Evolutionary conservation across 202 grass and related monocot genomes (phyloP), one percentile per base, ranked within the genome.

Genomic region (Panicum hallii): DNA sequence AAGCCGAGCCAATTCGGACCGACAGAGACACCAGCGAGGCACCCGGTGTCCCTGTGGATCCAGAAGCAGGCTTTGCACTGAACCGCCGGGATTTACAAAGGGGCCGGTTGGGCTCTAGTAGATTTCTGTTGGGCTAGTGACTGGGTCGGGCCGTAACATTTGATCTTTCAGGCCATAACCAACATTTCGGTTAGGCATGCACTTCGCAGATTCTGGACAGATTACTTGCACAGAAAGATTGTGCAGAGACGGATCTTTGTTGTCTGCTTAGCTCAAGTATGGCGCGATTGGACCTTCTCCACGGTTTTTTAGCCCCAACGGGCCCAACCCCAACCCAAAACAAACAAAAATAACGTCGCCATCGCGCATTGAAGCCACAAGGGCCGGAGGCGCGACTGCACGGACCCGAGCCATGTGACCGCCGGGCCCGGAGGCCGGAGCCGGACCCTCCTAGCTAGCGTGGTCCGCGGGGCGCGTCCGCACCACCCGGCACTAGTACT

Each of bases 401-500:
- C 48, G 81, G 40, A 9, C 15, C 52, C 69, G 32, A 10, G 34
- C 62, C 82, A 80, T 75, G 77, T 77, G 77, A 63, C 12, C 65
- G 42, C 73, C 28, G 12, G 55, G 60, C 36, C 36, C 36, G 36
- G 36, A 38, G 36, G 36, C 36, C 36, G 36, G 4, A 0, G 12
- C 74, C 26, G 44, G 17, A 10, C 41, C 64, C 48, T 15, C 23
- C 44, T 15, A 71, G 45, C 70, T 44, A 30, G 65, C 79, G 79
- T 57, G 79, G 79, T 81, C 79, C 78, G 77, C 74, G 12, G 12
- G 14, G 28, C 71, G 28, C 71, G 15, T 77, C 74, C 16, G 61
- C 83, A 72, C 78, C 72, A 41, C 63, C 87, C 87, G 62, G 87
- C 87, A 88, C 70, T 19, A 9, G 66, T 11, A 11, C 58, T 20